Percentiles rank a stretch among this genome's conserved stretches.
Evolutionary conservation across 139 green algal species (phyloP).

Genomic region (Ettlia oleoabundans): DNA sequence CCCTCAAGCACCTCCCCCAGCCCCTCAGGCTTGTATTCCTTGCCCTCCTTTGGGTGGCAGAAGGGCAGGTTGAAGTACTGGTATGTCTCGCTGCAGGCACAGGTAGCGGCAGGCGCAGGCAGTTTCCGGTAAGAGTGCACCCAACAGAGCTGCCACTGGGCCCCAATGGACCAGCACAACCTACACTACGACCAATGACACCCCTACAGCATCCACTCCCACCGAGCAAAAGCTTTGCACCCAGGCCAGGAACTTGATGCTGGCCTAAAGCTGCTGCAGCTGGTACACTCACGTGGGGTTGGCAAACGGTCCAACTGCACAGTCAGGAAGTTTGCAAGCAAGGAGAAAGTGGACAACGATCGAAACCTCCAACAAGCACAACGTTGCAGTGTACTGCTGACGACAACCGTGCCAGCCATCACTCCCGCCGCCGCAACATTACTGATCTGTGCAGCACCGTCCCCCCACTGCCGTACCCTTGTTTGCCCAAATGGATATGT

Average conservation of each 20-base stretch:
- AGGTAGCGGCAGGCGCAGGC: too few species aligned
- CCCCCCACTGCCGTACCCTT: too few species aligned
- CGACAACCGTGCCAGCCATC: background rate
- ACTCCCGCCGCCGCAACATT: background rate
- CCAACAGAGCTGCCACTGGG: too few species aligned
- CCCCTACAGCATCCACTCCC: too few species aligned
- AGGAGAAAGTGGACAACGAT: background rate
- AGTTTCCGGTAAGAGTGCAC: too few species aligned
- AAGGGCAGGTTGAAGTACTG: slow-evolving; percentile 97
- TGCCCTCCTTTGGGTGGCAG: slow-evolving; percentile 79
- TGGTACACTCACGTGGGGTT: slow-evolving; percentile 45
- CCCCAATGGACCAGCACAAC: too few species aligned
- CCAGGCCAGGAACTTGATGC: too few species aligned
- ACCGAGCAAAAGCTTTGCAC: too few species aligned
- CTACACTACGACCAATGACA: too few species aligned
- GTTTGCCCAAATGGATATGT: slow-evolving; percentile 69
- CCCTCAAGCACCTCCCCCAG: slow-evolving; percentile 85
- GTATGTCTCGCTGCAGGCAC: slow-evolving; percentile 87
- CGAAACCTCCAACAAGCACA: background rate
- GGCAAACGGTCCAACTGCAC: slow-evolving; percentile 31
- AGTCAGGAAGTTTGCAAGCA: background rate
- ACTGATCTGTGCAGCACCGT: too few species aligned
- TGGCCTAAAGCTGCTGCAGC: too few species aligned
- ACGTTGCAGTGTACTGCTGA: background rate
- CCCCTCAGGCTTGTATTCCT: slow-evolving; percentile 85